Conservation (phyloP, 768 basidiomycete genomes). For the Termitomyces sp. region DNA sequence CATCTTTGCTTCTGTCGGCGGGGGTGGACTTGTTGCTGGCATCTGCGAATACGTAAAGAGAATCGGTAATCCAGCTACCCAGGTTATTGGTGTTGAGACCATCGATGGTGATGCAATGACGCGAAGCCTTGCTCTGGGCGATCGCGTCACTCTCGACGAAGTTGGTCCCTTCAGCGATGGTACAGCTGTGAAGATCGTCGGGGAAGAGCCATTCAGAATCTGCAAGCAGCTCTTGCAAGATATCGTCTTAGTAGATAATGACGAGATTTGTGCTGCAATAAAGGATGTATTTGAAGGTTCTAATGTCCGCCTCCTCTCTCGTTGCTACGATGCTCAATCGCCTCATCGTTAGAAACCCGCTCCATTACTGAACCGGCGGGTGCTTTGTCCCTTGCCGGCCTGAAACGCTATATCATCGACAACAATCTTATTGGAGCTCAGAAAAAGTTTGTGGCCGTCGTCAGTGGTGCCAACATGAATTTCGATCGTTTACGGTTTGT, state of each 20-base stretch:
- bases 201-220: constrained; percentile 90
- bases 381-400: constrained; percentile 84
- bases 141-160: constrained; percentile 78
- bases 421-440: constrained; percentile 80
- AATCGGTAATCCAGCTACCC: constrained; percentile 78
- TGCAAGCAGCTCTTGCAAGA: constrained; percentile 82
- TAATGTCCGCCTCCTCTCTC: background rate
- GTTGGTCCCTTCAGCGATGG: constrained; percentile 98
- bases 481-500: constrained; percentile 95
- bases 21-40: constrained; percentile 90
- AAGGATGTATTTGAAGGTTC: constrained; percentile 98
- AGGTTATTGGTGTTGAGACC: constrained; percentile 91
- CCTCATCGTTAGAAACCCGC: constrained; percentile 65
- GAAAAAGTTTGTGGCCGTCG: constrained; percentile 85
- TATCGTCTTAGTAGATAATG: constrained; percentile 83
- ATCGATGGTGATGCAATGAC: constrained; percentile 94
- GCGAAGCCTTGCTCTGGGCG: constrained; percentile 71
- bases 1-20: constrained; percentile 90
- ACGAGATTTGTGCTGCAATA: constrained; percentile 97
- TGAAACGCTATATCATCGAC: constrained; percentile 80
- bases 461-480: constrained; percentile 99
- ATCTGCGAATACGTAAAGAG: constrained; percentile 90
- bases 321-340: constrained; percentile 1
- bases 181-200: constrained; percentile 94
- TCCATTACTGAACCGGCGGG: constrained; percentile 97